phyloP scores from a whole-genome alignment of 2,329 filamentous ascomycete species.

The Diplodia scrobiculata region DNA sequence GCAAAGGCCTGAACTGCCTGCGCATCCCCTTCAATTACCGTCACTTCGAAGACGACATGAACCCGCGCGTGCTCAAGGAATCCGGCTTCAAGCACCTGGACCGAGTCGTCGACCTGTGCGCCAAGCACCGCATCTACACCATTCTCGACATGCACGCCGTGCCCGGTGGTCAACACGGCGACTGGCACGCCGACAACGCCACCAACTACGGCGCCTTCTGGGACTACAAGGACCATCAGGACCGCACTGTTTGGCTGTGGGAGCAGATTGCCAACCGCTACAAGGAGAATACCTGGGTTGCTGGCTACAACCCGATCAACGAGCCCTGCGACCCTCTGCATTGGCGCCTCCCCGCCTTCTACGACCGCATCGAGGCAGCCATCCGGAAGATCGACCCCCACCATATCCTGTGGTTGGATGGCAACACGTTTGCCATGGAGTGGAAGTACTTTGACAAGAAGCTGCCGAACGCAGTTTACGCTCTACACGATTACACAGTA shows the following conservation, averaged over 20 bases:
- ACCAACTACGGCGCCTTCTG: slow-evolving; percentile 54
- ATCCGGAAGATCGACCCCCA: slow-evolving; percentile 53
- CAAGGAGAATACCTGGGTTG: slow-evolving; percentile 45
- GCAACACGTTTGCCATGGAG: slow-evolving; percentile 47
- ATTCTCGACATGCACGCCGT: slow-evolving; percentile 47
- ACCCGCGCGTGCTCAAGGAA: slow-evolving; percentile 53
- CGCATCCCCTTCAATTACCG: slow-evolving; percentile 64
- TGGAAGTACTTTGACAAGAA: slow-evolving; percentile 46
- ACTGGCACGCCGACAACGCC: slow-evolving; percentile 31
- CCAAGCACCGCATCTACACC: slow-evolving; percentile 53
- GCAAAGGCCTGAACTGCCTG: slow-evolving; percentile 60
- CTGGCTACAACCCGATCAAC: slow-evolving; percentile 56
- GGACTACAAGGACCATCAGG: slow-evolving; percentile 56
- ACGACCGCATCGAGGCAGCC: slow-evolving; percentile 51
- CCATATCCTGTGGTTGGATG: slow-evolving; percentile 51
- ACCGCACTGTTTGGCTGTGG: slow-evolving; percentile 55
- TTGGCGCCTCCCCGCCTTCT: slow-evolving; percentile 51
- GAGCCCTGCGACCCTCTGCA: slow-evolving; percentile 56
- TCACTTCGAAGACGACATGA: slow-evolving; percentile 58
- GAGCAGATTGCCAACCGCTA: slow-evolving; percentile 52
- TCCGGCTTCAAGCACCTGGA: slow-evolving; percentile 56
- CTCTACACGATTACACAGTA: slow-evolving; percentile 56
- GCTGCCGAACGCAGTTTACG: slow-evolving; percentile 52
- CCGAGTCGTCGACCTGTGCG: slow-evolving; percentile 53
- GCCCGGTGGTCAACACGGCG: slow-evolving; percentile 10